These are phyloP conservation scores for Aspergillus carlsbadensis DNA, from an alignment of 495 filamentous ascomycete genomes.

Conservation along the genomic window DNA sequence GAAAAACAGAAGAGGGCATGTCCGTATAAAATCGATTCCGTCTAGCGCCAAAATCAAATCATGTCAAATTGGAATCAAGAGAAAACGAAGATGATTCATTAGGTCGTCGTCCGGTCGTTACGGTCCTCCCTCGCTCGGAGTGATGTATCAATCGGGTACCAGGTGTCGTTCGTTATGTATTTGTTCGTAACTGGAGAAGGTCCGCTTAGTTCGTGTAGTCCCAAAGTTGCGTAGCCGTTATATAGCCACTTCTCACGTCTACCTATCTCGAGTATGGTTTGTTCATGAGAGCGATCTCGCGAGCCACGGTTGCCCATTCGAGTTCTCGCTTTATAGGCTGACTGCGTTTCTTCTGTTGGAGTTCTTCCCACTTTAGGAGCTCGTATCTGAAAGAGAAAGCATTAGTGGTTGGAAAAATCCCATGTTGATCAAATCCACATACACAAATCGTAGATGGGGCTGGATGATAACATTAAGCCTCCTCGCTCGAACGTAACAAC, in stretches of 20 bases:
- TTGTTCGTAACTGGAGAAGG: neutral
- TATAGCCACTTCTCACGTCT: neutral
- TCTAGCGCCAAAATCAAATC: conserved; percentile 17
- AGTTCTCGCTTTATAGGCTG: conserved; percentile 66
- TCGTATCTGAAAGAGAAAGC: conserved; percentile 40
- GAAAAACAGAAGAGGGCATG: no score
- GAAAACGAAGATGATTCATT: conserved; percentile 4
- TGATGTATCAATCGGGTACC: neutral
- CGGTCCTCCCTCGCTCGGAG: neutral
- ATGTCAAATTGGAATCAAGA: conserved; percentile 3
- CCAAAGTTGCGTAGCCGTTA: neutral
- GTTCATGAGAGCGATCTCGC: conserved; percentile 95
- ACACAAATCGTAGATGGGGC: conserved; percentile 68
- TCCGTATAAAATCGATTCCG: conserved; percentile 12
- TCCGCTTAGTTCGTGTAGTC: neutral
- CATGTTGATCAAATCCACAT: conserved; percentile 11
- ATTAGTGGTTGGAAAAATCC: conserved; percentile 17
- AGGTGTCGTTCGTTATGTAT: neutral
- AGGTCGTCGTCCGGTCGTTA: conserved; percentile 14
- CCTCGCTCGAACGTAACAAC: conserved; percentile 89
- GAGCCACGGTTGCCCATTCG: conserved; percentile 84
- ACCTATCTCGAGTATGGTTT: conserved; percentile 64
- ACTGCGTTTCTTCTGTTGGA: conserved; percentile 44
- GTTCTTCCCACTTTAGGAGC: conserved; percentile 93
- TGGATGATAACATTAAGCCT: conserved; percentile 78